phyloP scores from a whole-genome alignment of 148 eudicot species.

The Amaranthus hypochondriacus region DNA sequence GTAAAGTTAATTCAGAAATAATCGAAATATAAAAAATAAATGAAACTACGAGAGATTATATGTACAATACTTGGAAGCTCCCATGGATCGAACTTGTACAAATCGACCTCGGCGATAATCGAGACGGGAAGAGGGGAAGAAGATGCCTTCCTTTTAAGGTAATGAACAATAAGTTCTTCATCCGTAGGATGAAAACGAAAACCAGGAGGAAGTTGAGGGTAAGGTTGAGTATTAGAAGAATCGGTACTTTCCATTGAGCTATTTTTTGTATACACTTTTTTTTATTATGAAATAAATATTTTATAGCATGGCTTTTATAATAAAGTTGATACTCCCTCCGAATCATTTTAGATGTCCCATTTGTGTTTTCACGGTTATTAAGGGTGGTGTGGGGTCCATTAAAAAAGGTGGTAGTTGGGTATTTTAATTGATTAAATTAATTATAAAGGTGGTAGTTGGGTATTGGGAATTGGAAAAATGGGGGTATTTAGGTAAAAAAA shows the following conservation, averaged over 20 bases:
- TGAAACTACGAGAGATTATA: background rate
- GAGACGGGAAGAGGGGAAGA: constrained; percentile 50
- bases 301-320: constrained; percentile 2
- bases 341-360: too few relatives aligned
- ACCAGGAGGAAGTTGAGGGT: constrained; percentile 50
- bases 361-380: too few relatives aligned
- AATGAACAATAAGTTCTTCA: constrained; percentile 62
- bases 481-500: too few relatives aligned
- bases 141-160: constrained; percentile 47
- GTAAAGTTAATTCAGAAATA: too few relatives aligned
- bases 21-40: background rate
- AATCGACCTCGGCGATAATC: constrained; percentile 57
- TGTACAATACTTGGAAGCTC: constrained; percentile 48
- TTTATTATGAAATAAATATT: background rate
- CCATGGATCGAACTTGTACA: constrained; percentile 68
- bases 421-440: too few relatives aligned
- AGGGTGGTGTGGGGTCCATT: too few relatives aligned
- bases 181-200: constrained; percentile 60
- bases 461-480: too few relatives aligned
- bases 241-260: constrained; percentile 47
- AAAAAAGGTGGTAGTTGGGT: too few relatives aligned
- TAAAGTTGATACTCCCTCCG: constrained; percentile 1
- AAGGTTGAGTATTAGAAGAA: constrained; percentile 36
- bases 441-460: too few relatives aligned
- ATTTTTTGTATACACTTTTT: background rate